Conservation (phyloP, 1,284 basidiomycete genomes). For the Ganoderma boninense region DNA sequence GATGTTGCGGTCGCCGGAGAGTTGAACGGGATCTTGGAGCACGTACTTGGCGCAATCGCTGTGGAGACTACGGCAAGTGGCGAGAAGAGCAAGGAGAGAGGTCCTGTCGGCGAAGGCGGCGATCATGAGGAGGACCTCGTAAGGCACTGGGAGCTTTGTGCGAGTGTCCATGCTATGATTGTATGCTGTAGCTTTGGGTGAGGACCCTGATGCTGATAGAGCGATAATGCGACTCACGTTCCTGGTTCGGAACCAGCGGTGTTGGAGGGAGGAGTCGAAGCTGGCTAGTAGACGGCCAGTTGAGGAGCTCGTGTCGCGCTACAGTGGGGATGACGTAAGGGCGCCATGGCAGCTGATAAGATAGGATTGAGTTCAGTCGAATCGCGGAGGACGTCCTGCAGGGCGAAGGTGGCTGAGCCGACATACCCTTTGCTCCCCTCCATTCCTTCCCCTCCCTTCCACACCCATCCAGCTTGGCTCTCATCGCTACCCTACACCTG, state of each 20-base stretch:
- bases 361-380: slow-evolving; percentile 10
- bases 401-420: background rate
- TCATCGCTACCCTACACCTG: background rate
- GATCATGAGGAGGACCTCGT: slow-evolving; percentile 19
- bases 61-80: slow-evolving; percentile 4
- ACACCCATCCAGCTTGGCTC: background rate
- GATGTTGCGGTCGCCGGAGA: background rate
- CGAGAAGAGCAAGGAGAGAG: slow-evolving; percentile 10
- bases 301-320: no score
- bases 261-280: no score
- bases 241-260: no score
- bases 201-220: background rate
- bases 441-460: background rate
- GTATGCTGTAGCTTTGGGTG: background rate
- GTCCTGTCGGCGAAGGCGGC: slow-evolving; percentile 4
- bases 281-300: no score
- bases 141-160: background rate
- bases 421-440: background rate
- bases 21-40: background rate
- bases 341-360: slow-evolving; percentile 12
- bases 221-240: background rate
- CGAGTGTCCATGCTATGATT: background rate
- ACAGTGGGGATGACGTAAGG: background rate
- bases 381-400: background rate
- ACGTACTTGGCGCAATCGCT: slow-evolving; percentile 14